Conservation (phyloP, 2,329 filamentous ascomycete genomes). For the Cladosporium oxysporum region DNA sequence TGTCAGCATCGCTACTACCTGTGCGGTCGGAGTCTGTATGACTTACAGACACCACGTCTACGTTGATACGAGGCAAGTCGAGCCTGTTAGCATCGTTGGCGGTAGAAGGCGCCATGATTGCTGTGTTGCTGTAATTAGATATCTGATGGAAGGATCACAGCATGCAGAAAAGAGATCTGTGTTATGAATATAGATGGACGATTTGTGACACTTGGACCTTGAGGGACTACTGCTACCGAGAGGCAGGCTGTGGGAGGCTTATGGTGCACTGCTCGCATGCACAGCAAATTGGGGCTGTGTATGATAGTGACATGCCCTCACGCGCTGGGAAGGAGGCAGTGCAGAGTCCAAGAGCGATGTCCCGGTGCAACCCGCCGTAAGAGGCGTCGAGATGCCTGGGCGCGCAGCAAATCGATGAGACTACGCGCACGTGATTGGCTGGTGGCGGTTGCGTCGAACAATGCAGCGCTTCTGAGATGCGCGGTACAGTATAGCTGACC, state of each 20-base stretch:
- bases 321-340: constrained; percentile 10
- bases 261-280: background rate
- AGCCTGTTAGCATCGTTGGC: constrained; percentile 18
- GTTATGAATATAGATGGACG: constrained; percentile 4
- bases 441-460: background rate
- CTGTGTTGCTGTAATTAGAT: constrained; percentile 15
- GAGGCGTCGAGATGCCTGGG: constrained; percentile 10
- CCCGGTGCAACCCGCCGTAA: constrained; percentile 6
- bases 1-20: background rate
- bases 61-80: constrained; percentile 19
- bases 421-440: background rate
- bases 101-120: constrained; percentile 16
- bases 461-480: background rate
- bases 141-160: constrained; percentile 12
- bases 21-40: background rate
- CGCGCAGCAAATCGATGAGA: background rate
- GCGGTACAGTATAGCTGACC: background rate
- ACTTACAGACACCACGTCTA: constrained; percentile 21
- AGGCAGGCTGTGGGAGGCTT: background rate
- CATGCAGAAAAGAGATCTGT: constrained; percentile 3
- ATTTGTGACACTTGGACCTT: constrained; percentile 4
- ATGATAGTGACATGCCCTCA: background rate
- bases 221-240: background rate
- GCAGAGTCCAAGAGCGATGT: background rate
- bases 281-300: constrained; percentile 3